Conservation (phyloP, 169 alveolate genomes). For the Plasmodium cynomolgi region DNA sequence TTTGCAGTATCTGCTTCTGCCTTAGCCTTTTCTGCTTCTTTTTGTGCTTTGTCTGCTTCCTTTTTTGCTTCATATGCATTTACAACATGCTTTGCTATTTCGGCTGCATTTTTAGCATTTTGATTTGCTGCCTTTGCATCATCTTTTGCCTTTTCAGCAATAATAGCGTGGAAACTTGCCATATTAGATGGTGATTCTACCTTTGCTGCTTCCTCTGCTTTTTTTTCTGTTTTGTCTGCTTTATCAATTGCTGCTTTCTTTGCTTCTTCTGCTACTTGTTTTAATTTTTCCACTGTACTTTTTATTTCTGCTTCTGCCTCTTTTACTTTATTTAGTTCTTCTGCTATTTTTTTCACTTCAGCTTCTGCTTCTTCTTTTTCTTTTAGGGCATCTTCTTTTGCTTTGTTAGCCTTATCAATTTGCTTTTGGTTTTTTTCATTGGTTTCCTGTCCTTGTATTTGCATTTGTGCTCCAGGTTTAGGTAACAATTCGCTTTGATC, state of each 20-base stretch:
- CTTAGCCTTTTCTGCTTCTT: not conserved
- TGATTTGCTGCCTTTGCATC: not conserved
- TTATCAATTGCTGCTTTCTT: not conserved
- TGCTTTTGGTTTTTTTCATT: not conserved
- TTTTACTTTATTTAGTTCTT: not conserved
- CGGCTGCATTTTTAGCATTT: not conserved
- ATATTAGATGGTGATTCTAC: not conserved
- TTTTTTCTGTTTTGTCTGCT: not conserved
- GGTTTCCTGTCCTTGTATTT: not conserved
- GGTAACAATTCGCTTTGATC: no score
- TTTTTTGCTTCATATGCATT: not conserved
- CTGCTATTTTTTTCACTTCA: not conserved
- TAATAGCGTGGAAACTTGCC: not conserved
- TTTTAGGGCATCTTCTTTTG: not conserved
- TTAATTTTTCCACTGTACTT: not conserved
- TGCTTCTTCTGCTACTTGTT: not conserved
- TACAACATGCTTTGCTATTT: not conserved
- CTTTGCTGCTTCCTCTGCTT: not conserved
- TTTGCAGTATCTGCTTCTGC: not conserved
- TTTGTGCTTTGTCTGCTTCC: not conserved
- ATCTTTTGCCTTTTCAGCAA: not conserved
- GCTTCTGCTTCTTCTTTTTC: no score
- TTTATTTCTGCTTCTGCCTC: not conserved
- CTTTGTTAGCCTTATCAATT: not conserved
- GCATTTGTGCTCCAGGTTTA: no score